Percentiles rank a stretch among this genome's conserved stretches.
Conservation (phyloP, 2,329 filamentous ascomycete genomes). For the Colletotrichum musae region DNA sequence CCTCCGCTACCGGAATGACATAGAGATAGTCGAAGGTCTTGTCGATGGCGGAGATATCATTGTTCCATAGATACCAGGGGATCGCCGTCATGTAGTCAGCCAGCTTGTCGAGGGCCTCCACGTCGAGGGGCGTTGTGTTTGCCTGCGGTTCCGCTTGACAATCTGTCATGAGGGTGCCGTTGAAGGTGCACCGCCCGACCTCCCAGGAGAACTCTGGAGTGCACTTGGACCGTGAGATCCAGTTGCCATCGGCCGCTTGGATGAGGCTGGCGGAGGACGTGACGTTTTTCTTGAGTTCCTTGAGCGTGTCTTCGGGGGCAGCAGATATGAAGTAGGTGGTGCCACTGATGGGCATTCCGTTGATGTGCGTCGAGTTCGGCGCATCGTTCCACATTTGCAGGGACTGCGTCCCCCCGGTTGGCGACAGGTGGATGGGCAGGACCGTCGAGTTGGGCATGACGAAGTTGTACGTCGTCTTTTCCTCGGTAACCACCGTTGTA, state of each 20-base stretch:
- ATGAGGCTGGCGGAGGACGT: conserved; percentile 11
- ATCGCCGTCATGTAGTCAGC: conserved; percentile 23
- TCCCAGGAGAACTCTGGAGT: conserved; percentile 20
- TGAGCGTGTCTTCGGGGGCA: background rate
- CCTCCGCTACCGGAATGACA: background rate
- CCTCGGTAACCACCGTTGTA: background rate
- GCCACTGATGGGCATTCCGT: conserved; percentile 7
- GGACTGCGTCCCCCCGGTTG: background rate
- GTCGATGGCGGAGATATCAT: conserved; percentile 11
- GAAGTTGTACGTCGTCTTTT: conserved; percentile 12
- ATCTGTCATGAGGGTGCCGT: conserved; percentile 24
- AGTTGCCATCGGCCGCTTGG: conserved; percentile 15
- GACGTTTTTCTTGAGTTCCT: too few relatives aligned
- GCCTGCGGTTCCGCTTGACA: background rate
- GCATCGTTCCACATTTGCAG: conserved; percentile 19
- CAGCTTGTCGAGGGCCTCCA: conserved; percentile 3
- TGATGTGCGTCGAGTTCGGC: conserved; percentile 6
- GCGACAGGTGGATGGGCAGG: background rate
- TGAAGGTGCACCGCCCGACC: conserved; percentile 11
- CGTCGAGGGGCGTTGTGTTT: conserved; percentile 12
- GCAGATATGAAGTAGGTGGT: conserved; percentile 27
- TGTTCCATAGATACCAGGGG: conserved; percentile 11
- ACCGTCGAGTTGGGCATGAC: conserved; percentile 16
- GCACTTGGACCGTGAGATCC: conserved; percentile 24
- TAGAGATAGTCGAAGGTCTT: conserved; percentile 21